Evolutionary conservation across 78 protist species (phyloP).

Genomic region (Dictyostelium capitatum): DNA sequence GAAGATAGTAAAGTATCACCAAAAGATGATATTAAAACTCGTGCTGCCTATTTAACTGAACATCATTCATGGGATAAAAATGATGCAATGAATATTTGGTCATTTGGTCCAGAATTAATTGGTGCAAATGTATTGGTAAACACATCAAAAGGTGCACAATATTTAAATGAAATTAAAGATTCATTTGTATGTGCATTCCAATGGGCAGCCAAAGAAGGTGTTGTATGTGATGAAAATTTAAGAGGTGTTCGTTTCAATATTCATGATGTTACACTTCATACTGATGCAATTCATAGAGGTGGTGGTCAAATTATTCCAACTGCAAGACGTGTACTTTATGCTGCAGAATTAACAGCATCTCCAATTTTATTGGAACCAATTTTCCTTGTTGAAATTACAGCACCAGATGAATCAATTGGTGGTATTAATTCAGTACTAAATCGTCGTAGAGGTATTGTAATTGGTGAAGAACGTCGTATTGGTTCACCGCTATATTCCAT

Average conservation of each 20-base stretch:
- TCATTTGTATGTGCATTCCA: slow-evolving; percentile 74
- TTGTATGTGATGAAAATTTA: slow-evolving; percentile 80
- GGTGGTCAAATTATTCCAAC: slow-evolving; percentile 85
- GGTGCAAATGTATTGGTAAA: slow-evolving; percentile 97
- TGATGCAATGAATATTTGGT: slow-evolving; percentile 96
- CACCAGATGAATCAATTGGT: slow-evolving; percentile 90
- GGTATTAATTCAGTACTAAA: slow-evolving; percentile 94
- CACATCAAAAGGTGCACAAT: slow-evolving; percentile 90
- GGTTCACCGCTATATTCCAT: slow-evolving; percentile 71
- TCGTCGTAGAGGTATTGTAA: slow-evolving; percentile 94
- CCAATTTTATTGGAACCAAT: slow-evolving; percentile 86
- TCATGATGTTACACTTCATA: slow-evolving; percentile 80
- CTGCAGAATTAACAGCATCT: slow-evolving; percentile 83
- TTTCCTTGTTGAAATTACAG: slow-evolving; percentile 74
- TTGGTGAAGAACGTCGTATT: slow-evolving; percentile 89
- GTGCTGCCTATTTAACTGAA: slow-evolving; percentile 89
- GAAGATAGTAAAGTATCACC: slow-evolving; percentile 9
- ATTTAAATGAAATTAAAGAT: slow-evolving; percentile 81
- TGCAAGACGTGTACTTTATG: slow-evolving; percentile 66
- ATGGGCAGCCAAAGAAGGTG: slow-evolving; percentile 64
- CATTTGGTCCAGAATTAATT: slow-evolving; percentile 97
- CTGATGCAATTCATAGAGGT: slow-evolving; percentile 89
- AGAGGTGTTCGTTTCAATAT: slow-evolving; percentile 85
- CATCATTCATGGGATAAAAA: slow-evolving; percentile 91
- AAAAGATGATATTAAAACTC: slow-evolving; percentile 86